Evolutionary conservation across 345 rosid species (phyloP).

Genomic region (Viola odorata): DNA sequence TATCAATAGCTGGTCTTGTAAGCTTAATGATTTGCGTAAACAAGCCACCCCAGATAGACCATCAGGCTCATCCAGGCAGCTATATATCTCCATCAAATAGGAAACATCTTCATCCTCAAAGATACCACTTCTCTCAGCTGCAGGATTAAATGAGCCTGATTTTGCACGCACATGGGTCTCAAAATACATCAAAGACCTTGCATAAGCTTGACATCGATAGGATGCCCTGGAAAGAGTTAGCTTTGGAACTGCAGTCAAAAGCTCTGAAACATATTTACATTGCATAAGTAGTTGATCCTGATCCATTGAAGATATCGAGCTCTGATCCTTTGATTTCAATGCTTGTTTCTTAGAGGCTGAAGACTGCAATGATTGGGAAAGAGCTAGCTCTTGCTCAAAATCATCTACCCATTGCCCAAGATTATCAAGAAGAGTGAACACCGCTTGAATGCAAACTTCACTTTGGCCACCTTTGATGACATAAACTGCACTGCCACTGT

Average conservation of each 20-base stretch:
- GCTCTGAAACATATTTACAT: conserved; percentile 83
- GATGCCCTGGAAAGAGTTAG: conserved; percentile 89
- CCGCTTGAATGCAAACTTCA: conserved; percentile 94
- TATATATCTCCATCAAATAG: conserved; percentile 87
- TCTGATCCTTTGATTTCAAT: conserved; percentile 55
- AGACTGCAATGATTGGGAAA: conserved; percentile 54
- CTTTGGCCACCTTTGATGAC: conserved; percentile 58
- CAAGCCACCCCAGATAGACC: conserved; percentile 88
- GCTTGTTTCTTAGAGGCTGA: conserved; percentile 55
- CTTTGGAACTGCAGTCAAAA: conserved; percentile 78
- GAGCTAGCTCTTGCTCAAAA: conserved; percentile 75
- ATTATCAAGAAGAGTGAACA: conserved; percentile 94
- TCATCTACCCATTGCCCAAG: conserved; percentile 99
- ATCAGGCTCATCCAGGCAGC: conserved; percentile 90
- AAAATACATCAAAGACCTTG: conserved; percentile 91
- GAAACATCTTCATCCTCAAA: conserved; percentile 94
- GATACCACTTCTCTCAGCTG: conserved; percentile 73
- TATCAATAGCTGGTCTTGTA: conserved; percentile 84
- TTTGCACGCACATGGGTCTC: conserved; percentile 82
- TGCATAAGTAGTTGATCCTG: conserved; percentile 74
- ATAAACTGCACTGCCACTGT: conserved; percentile 50
- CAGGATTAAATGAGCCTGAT: conserved; percentile 92
- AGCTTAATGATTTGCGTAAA: conserved; percentile 71
- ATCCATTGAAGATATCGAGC: conserved; percentile 34
- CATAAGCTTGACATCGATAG: conserved; percentile 89